These are phyloP conservation scores for Verticillium alfalfae DNA, from an alignment of 2,329 filamentous ascomycete genomes.

Conservation along the genomic window DNA sequence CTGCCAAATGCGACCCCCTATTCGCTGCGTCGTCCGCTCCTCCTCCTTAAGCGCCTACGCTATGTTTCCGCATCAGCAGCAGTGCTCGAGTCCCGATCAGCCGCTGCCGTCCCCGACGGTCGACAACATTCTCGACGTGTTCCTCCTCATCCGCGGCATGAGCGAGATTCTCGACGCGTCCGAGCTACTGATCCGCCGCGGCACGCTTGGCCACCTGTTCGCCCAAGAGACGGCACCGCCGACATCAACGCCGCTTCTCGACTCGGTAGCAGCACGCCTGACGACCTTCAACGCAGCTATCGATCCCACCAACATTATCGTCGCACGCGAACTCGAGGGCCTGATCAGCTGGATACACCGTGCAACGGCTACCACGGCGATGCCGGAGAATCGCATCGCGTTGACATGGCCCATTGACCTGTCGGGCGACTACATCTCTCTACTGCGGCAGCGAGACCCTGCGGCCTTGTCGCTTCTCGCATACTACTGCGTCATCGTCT, in stretches of 20 bases:
- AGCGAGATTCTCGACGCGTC: constrained; percentile 19
- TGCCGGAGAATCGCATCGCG: constrained; percentile 14
- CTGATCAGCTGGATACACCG: constrained; percentile 6
- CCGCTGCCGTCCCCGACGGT: constrained; percentile 14
- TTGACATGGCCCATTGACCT: constrained; percentile 16
- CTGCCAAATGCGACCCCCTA: constrained; percentile 23
- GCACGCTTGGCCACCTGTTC: constrained; percentile 16
- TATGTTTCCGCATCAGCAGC: not conserved
- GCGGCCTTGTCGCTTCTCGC: constrained; percentile 13
- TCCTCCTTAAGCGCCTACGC: constrained; percentile 24
- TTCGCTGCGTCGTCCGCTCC: constrained; percentile 24
- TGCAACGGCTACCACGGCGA: constrained; percentile 6
- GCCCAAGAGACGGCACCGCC: constrained; percentile 1
- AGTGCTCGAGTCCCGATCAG: not conserved
- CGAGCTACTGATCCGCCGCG: constrained; percentile 12
- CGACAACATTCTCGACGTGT: constrained; percentile 24
- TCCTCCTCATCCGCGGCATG: constrained; percentile 23
- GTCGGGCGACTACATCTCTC: constrained; percentile 13
- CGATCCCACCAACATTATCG: not conserved
- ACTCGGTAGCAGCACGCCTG: constrained; percentile 1
- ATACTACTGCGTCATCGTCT: constrained; percentile 17
- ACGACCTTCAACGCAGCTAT: not conserved
- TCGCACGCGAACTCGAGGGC: not conserved
- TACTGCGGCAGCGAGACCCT: constrained; percentile 12
- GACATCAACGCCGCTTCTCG: constrained; percentile 4